Evolutionary conservation across 176 grass and related monocot species (phyloP), one percentile per base, ranked within the genome.

Genomic region (Cocos nucifera): DNA sequence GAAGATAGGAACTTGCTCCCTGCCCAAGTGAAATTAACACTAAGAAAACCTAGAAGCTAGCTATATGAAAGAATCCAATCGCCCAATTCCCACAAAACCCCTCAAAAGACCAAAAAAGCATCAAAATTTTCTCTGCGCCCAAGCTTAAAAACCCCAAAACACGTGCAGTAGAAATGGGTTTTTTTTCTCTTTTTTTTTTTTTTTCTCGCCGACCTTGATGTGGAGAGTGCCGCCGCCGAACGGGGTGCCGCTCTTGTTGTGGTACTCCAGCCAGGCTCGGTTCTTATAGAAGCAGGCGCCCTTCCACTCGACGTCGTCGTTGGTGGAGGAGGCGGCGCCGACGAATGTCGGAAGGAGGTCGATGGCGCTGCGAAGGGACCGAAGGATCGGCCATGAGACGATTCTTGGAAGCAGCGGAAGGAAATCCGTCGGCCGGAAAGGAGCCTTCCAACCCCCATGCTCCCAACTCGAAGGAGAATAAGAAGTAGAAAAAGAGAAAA

Each of bases 201-300:
- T 17, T 30, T 14, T 12, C 2, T 14, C 0, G 35, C 35, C 3
- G 15, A 73, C 70, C 70, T 63, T 73, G 50, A 73, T 48, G 63
- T 73, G 70, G 59, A 73, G 59, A 14, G 70, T 73, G 6, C 59
- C 70, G 19, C 70, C 70, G 3, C 70, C 59, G 20, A 73, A 73
- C 35, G 25, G 59, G 51, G 59, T 54, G 4, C 51, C 23, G 25
- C 59, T 63, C 59, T 73, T 63, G 51, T 73, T 73, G 58, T 63
- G 70, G 70, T 55, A 63, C 27, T 73, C 70, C 70, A 73, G 54
- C 70, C 70, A 73, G 12, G 87, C 93, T 17, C 16, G 4, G 76
- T 88, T 97, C 76, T 97, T 62, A 62, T 85, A 91, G 77, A 97
- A 97, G 60, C 93, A 97, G 16, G 93, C 87, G 23, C 93, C 93